A percentile compares a stretch with the other conserved stretches of the same genome.
These are phyloP conservation scores for Nemania serpens DNA, from an alignment of 2,329 filamentous ascomycete genomes.

Conservation along the genomic window DNA sequence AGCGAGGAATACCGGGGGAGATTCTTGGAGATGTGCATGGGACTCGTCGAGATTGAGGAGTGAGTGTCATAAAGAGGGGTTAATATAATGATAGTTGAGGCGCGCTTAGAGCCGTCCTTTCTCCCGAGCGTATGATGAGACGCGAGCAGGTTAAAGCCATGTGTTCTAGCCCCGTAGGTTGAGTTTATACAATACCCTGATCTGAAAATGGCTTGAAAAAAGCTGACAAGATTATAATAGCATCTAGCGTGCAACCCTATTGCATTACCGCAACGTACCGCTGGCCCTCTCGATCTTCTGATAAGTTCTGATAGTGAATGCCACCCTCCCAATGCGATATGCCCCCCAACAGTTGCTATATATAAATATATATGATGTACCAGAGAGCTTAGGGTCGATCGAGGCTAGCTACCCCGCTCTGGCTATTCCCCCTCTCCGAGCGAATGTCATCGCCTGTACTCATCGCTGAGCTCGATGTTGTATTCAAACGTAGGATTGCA, in stretches of 20 bases:
- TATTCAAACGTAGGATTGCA: too few relatives aligned
- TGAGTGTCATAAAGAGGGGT: neutral
- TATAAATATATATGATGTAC: neutral
- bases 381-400: neutral
- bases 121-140: neutral
- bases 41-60: constrained; percentile 44
- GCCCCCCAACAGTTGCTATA: neutral
- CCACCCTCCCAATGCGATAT: neutral
- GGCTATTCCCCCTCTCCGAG: neutral
- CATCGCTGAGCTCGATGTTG: too few relatives aligned
- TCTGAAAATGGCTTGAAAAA: neutral
- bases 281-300: neutral
- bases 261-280: neutral
- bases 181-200: constrained; percentile 3
- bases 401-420: neutral
- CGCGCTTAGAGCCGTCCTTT: neutral
- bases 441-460: too few relatives aligned
- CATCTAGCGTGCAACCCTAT: neutral
- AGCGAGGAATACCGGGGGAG: constrained; percentile 67
- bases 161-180: neutral
- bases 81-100: too few relatives aligned
- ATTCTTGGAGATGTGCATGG: constrained; percentile 55
- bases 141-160: neutral
- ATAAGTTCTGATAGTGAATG: neutral
- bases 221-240: neutral